A percentile compares a stretch with the other conserved stretches of the same genome.
These are phyloP conservation scores for Sindora glabra DNA, from an alignment of 306 rosid species.

Conservation along the genomic window DNA sequence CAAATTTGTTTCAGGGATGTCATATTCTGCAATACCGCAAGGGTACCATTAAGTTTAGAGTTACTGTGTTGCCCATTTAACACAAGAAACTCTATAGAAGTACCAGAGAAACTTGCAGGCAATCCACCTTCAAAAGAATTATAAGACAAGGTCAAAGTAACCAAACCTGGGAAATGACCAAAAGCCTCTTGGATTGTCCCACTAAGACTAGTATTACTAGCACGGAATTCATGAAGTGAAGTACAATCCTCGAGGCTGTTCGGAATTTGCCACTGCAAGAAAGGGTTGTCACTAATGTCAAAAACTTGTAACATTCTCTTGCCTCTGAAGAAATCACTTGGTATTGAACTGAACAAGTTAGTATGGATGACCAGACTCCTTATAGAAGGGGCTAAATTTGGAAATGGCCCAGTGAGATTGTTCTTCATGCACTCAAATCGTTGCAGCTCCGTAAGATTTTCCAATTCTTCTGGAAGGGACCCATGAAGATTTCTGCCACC, in stretches of 20 bases:
- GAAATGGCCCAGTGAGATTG: slow-evolving; percentile 48
- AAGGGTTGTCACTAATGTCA: slow-evolving; percentile 34
- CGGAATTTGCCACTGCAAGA: slow-evolving; percentile 53
- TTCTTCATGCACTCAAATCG: slow-evolving; percentile 51
- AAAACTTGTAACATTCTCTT: slow-evolving; percentile 24
- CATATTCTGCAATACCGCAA: slow-evolving; percentile 52
- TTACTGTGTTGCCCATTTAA: slow-evolving; percentile 45
- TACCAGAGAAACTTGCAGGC: slow-evolving; percentile 41
- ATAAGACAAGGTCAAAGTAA: slow-evolving; percentile 28
- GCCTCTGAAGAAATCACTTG: slow-evolving; percentile 49
- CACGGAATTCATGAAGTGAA: slow-evolving; percentile 31
- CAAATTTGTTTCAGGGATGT: slow-evolving; percentile 33
- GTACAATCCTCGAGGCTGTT: slow-evolving; percentile 23
- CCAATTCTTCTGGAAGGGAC: slow-evolving; percentile 45
- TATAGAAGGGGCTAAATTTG: slow-evolving; percentile 35
- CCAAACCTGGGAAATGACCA: slow-evolving; percentile 35
- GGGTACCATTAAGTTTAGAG: slow-evolving; percentile 60
- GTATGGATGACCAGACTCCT: slow-evolving; percentile 26
- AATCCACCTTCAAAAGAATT: slow-evolving; percentile 54
- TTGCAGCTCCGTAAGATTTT: slow-evolving; percentile 19
- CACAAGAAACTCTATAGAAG: slow-evolving; percentile 44
- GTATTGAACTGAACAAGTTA: slow-evolving; percentile 46
- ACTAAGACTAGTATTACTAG: slow-evolving; percentile 20
- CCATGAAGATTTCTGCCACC: slow-evolving; percentile 55
- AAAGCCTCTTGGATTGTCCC: slow-evolving; percentile 62